Evolutionary conservation across 495 filamentous ascomycete species (phyloP).

Genomic region (Platismatia glauca): DNA sequence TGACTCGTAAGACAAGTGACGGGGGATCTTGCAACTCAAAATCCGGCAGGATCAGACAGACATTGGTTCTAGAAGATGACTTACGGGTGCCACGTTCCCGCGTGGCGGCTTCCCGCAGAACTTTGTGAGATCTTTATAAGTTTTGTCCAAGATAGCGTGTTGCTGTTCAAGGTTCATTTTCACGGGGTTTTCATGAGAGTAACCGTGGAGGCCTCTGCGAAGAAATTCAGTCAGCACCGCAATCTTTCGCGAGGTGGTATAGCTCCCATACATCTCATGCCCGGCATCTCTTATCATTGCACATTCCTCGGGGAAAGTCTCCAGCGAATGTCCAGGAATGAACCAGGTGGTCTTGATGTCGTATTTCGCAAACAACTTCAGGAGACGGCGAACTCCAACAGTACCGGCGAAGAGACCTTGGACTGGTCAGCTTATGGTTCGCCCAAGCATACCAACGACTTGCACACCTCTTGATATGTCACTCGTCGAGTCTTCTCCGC

Average conservation of each 20-base stretch:
- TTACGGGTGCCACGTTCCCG: conserved; percentile 48
- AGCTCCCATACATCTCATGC: conserved; percentile 51
- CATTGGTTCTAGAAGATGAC: not conserved
- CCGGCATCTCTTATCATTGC: conserved; percentile 63
- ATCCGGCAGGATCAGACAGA: too few relatives aligned
- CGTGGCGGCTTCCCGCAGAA: conserved; percentile 69
- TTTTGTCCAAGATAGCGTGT: conserved; percentile 66
- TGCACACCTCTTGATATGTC: conserved; percentile 53
- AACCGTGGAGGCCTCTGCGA: conserved; percentile 53
- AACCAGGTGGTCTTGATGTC: conserved; percentile 79
- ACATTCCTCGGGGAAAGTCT: conserved; percentile 71
- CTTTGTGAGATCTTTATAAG: conserved; percentile 59
- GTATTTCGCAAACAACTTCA: conserved; percentile 71
- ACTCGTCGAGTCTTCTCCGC: conserved; percentile 59
- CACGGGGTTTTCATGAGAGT: conserved; percentile 67
- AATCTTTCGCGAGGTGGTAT: not conserved
- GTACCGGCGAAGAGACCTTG: conserved; percentile 64
- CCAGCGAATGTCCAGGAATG: conserved; percentile 71
- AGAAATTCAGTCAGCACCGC: conserved; percentile 1
- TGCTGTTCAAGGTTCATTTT: conserved; percentile 69
- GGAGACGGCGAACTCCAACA: conserved; percentile 58
- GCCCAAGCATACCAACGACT: not conserved
- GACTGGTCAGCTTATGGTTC: conserved; percentile 12
- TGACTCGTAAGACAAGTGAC: not conserved
- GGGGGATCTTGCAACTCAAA: too few relatives aligned